Conservation (phyloP, 768 basidiomycete genomes). For the Suillus subaureus region DNA sequence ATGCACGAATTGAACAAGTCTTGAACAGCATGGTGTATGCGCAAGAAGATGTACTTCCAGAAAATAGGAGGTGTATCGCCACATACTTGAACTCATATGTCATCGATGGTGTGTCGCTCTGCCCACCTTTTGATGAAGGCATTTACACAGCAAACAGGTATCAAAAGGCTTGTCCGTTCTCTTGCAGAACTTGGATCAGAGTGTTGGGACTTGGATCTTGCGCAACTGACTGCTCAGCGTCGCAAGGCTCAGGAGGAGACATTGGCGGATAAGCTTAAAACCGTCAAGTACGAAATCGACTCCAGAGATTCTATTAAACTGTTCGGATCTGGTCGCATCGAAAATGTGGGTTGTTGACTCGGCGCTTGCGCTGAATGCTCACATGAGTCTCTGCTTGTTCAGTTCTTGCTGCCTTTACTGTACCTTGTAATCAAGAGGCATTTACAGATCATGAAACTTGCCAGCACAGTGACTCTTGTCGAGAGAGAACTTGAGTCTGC, state of each 20-base stretch:
- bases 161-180: not conserved
- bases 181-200: constrained; percentile 16
- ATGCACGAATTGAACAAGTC: constrained; percentile 18
- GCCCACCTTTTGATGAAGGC: too few relatives aligned
- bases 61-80: constrained; percentile 25
- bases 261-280: constrained; percentile 29
- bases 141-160: not conserved
- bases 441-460: constrained; percentile 34
- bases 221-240: not conserved
- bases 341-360: constrained; percentile 26
- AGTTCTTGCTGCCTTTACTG: constrained; percentile 40
- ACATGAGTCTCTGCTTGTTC: not conserved
- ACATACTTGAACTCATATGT: constrained; percentile 23
- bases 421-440: constrained; percentile 37
- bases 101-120: not conserved
- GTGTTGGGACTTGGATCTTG: constrained; percentile 26
- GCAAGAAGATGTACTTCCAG: constrained; percentile 17
- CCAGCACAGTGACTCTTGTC: constrained; percentile 26
- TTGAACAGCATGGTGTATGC: constrained; percentile 24
- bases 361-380: not conserved
- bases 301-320: constrained; percentile 17
- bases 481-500: constrained; percentile 24
- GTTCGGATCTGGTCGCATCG: constrained; percentile 36
- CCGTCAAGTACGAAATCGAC: constrained; percentile 35
- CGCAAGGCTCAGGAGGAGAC: constrained; percentile 25